Percentiles rank a stretch among this genome's conserved stretches.
phyloP scores from a whole-genome alignment of 768 basidiomycete genomes.

The Lactifluus subvellereus region DNA sequence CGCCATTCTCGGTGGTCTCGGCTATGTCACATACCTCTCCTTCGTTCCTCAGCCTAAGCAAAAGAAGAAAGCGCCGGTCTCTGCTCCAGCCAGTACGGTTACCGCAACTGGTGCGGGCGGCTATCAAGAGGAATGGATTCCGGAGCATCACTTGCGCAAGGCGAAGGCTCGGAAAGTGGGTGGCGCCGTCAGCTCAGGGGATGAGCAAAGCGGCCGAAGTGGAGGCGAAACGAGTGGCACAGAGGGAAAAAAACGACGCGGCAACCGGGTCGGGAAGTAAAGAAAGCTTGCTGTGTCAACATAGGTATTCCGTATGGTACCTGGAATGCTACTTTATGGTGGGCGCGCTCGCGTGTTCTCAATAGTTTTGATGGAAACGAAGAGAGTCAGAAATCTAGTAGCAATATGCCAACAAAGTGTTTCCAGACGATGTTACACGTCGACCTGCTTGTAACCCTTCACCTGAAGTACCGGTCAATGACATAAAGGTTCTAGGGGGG shows the following conservation, averaged over 20 bases:
- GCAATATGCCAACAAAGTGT: background rate
- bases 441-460: constrained; percentile 79
- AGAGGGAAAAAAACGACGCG: constrained; percentile 42
- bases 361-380: background rate
- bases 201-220: constrained; percentile 45
- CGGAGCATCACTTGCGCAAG: constrained; percentile 81
- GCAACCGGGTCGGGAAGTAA: constrained; percentile 46
- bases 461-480: constrained; percentile 44
- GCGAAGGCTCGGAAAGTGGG: constrained; percentile 44
- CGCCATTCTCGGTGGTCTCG: constrained; percentile 54
- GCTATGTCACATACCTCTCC: constrained; percentile 59
- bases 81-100: constrained; percentile 47
- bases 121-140: constrained; percentile 89
- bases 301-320: background rate
- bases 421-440: constrained; percentile 34
- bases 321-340: constrained; percentile 2
- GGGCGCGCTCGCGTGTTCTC: background rate
- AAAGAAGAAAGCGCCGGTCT: constrained; percentile 37
- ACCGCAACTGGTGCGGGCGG: constrained; percentile 63
- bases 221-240: constrained; percentile 58
- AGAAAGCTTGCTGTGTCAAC: constrained; percentile 29
- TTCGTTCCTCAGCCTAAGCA: constrained; percentile 55
- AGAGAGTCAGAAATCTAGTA: background rate
- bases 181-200: constrained; percentile 49
- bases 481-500: constrained; percentile 1